Conservation (phyloP, 176 grass and related monocot species). For the Carex myosuroides region DNA sequence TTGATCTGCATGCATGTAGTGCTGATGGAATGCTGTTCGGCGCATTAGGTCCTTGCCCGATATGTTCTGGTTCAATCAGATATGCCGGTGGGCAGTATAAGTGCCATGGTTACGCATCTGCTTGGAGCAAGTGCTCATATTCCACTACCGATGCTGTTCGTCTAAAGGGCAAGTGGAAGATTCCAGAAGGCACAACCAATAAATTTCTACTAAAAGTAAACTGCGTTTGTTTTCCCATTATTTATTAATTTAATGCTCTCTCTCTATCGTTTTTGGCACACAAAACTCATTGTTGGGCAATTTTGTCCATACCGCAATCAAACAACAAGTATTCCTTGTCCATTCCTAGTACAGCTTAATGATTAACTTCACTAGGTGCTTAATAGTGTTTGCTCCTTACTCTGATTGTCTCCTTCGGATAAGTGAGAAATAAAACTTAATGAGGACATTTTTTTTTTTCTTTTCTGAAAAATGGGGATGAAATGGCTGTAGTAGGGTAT, state of each 20-base stretch:
- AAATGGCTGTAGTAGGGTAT: neutral
- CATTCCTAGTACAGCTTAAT: neutral
- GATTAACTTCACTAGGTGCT: neutral
- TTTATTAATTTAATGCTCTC: neutral
- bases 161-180: constrained; percentile 67
- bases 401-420: neutral
- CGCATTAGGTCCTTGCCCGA: constrained; percentile 66
- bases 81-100: constrained; percentile 66
- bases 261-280: neutral
- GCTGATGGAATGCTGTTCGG: constrained; percentile 98
- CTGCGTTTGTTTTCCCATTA: neutral
- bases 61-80: constrained; percentile 55
- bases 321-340: neutral
- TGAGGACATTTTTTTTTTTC: neutral
- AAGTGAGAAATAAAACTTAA: neutral
- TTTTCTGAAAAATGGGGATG: neutral
- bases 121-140: constrained; percentile 89
- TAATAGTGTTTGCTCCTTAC: neutral
- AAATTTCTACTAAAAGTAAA: constrained; percentile 71
- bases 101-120: constrained; percentile 79
- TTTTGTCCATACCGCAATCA: neutral
- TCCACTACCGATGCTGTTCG: constrained; percentile 65
- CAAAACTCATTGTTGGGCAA: neutral
- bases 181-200: constrained; percentile 57
- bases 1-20: constrained; percentile 33